phyloP scores from a whole-genome alignment of 805 yeast species.

The Wickerhamomyces subpelliculosus region DNA sequence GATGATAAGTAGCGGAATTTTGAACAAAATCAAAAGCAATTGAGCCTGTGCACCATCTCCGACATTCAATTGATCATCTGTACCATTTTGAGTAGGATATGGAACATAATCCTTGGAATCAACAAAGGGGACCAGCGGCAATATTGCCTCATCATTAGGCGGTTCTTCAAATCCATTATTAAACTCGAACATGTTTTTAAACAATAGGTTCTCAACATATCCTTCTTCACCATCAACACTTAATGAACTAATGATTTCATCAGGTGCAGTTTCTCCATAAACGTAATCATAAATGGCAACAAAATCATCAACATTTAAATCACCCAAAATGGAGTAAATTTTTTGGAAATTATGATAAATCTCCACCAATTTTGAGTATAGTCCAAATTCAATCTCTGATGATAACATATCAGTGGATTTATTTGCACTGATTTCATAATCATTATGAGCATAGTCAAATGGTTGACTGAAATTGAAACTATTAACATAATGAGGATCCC shows the following conservation, averaged over 20 bases:
- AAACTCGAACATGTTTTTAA: background rate
- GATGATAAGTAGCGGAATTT: constrained; percentile 10
- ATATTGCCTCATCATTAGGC: background rate
- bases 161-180: background rate
- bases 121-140: constrained; percentile 7
- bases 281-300: constrained; percentile 13
- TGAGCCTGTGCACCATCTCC: constrained; percentile 4
- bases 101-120: background rate
- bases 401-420: background rate
- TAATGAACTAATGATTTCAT: background rate
- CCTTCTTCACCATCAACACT: background rate
- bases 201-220: background rate
- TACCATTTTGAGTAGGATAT: background rate
- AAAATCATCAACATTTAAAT: constrained; percentile 12
- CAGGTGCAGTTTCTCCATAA: constrained; percentile 1
- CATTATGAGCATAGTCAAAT: constrained; percentile 1
- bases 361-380: constrained; percentile 3
- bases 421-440: constrained; percentile 2
- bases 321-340: constrained; percentile 10
- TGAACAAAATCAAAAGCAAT: constrained; percentile 5
- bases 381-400: constrained; percentile 3
- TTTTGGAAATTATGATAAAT: constrained; percentile 5
- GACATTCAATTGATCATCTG: background rate
- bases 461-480: constrained; percentile 6
- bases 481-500: constrained; percentile 7